Conservation (phyloP, 305 asterid species). For the Salvia sclarea region DNA sequence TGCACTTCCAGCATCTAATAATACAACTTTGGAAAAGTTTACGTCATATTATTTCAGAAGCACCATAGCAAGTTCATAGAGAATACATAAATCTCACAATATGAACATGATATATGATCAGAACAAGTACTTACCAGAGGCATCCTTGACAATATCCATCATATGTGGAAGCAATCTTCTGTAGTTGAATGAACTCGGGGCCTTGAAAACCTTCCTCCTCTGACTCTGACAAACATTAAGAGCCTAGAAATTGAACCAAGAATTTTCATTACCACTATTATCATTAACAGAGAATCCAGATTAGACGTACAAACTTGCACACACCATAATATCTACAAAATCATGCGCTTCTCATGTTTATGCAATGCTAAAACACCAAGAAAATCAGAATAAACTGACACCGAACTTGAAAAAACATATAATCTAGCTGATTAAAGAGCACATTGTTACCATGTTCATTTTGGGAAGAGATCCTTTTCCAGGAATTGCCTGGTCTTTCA, state of each 20-base stretch:
- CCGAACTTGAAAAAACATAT: background rate
- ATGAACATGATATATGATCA: background rate
- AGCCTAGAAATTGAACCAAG: conserved; percentile 36
- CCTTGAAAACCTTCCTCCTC: conserved; percentile 53
- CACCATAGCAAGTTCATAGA: background rate
- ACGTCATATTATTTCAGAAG: background rate
- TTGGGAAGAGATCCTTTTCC: conserved; percentile 24
- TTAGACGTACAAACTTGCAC: background rate
- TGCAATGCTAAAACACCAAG: background rate
- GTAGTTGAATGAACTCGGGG: conserved; percentile 66
- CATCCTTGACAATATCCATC: conserved; percentile 47
- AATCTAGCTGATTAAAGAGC: background rate
- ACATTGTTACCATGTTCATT: conserved; percentile 40
- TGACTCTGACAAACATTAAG: conserved; percentile 29
- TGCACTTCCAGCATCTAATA: conserved; percentile 36
- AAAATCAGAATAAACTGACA: background rate
- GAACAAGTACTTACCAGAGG: conserved; percentile 43
- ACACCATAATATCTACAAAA: background rate
- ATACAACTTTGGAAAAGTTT: conserved; percentile 49
- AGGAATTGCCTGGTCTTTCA: conserved; percentile 10
- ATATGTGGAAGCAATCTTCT: conserved; percentile 78
- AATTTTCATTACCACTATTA: background rate
- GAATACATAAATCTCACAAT: background rate
- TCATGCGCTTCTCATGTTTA: background rate
- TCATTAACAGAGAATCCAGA: background rate